phyloP scores from a whole-genome alignment of 257 asterid genomes.

The Ilex aquifolium region DNA sequence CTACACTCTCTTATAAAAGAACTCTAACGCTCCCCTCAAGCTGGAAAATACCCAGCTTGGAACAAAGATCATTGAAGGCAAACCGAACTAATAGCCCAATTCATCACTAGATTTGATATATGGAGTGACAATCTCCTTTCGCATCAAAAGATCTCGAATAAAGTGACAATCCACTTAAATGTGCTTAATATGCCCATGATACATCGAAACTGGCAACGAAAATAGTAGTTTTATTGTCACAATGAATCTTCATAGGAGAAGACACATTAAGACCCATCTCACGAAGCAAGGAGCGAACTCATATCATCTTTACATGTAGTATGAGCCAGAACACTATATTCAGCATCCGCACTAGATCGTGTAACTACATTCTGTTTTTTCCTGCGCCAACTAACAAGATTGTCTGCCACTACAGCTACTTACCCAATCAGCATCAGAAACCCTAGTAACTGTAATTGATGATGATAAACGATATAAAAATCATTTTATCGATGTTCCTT shows the following conservation, averaged over 20 bases:
- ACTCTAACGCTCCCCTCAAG: no score
- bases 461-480: no score
- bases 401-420: not conserved
- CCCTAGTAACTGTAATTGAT: no score
- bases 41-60: no score
- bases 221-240: not conserved
- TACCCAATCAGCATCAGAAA: not conserved
- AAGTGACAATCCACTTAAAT: constrained; percentile 1
- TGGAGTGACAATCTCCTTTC: no score
- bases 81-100: no score
- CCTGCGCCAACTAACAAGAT: not conserved
- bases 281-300: not conserved
- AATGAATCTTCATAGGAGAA: not conserved
- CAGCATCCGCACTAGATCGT: not conserved
- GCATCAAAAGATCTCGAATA: not conserved
- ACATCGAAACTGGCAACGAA: not conserved
- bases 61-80: no score
- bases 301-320: not conserved
- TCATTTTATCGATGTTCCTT: no score
- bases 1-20: not conserved
- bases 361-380: no score
- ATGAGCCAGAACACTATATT: not conserved
- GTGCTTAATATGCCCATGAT: not conserved
- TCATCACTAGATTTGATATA: no score
- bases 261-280: not conserved